phyloP scores from a whole-genome alignment of 164 flowering plant species.

The Vitis rupestris region DNA sequence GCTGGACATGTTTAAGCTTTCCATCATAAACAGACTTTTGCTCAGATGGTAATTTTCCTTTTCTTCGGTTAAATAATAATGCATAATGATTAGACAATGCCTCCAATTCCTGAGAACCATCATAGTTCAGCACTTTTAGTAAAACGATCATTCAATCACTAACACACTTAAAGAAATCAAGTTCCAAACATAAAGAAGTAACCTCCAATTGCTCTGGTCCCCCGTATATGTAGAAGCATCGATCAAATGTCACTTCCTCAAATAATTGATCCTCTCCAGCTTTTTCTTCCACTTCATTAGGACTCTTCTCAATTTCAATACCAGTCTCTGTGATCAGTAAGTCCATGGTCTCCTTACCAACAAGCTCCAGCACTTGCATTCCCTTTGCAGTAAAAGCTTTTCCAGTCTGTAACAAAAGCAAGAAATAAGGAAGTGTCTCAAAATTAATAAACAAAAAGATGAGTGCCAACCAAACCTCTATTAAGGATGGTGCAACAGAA shows the following conservation, averaged over 20 bases:
- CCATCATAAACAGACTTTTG: slow-evolving; percentile 79
- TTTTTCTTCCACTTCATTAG: slow-evolving; percentile 30
- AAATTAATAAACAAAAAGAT: slow-evolving; percentile 1
- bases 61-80: slow-evolving; percentile 76
- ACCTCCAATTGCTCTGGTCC: slow-evolving; percentile 99
- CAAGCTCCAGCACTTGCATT: slow-evolving; percentile 84
- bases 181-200: slow-evolving; percentile 14
- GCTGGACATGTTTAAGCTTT: slow-evolving; percentile 77
- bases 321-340: slow-evolving; percentile 85
- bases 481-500: slow-evolving; percentile 72
- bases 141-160: neutral
- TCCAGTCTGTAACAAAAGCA: slow-evolving; percentile 60
- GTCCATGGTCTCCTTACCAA: slow-evolving; percentile 97
- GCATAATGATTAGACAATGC: slow-evolving; percentile 88
- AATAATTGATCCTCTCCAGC: slow-evolving; percentile 60
- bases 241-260: slow-evolving; percentile 89
- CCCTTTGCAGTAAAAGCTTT: slow-evolving; percentile 91
- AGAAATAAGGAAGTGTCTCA: slow-evolving; percentile 13
- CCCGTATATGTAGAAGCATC: slow-evolving; percentile 98
- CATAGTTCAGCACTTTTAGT: slow-evolving; percentile 3
- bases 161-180: slow-evolving; percentile 3
- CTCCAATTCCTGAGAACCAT: slow-evolving; percentile 77
- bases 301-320: slow-evolving; percentile 65
- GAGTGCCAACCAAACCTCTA: slow-evolving; percentile 55
- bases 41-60: slow-evolving; percentile 72